Base-by-base conservation (phyloP, 768 basidiomycete genomes). In the Mrakia frigida region DNA sequence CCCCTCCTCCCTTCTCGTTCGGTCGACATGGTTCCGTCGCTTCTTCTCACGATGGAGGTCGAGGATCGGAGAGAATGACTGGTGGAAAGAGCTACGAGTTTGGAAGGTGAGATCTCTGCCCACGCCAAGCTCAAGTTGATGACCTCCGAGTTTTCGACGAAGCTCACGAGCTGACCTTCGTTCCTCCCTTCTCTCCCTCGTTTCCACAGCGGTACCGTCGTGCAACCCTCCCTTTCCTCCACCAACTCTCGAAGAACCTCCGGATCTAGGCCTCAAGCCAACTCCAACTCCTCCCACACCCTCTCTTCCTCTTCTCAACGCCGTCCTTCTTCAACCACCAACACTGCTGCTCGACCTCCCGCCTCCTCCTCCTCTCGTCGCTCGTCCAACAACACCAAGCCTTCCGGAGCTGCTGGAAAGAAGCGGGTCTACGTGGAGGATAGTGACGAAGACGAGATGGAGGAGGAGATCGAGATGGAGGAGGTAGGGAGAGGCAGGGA, bases 11-110 rank as follows among this genome's bases (percentile, higher is more conserved):
- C 37, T 68, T 39, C 39, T 68, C 65, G 39, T 68, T 68, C 25
- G 65, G 65, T n/a, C 65, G 65, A 39, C 35, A 68, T 3, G 39
- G 65, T 9, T 68, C 65, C 39, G 65, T 68, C 35, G 65, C 65
- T 21, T 68, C 65, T 6, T 68, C 65, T 21, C 35, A 35, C 23
- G 35, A 39, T 23, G 65, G 39, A 23, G 65, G 37, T 6, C 25
- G 37, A 37, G 25, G 11, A 1, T 35, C 35, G 3, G 65, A 68
- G 23, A 68, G 65, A 13, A 68, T 68, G 65, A 68, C 11, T 21
- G 37, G 65, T 21, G 65, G 39, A 3, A 35, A 35, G 37, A 21
- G 35, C 18, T 68, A 25, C 21, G 33, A 68, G 39, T 68, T 68
- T 13, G 65, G 65, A 68, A 68, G 65, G 65, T 68, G 10, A 68